Conservation (phyloP, 192 early-diverging fungal species). For the Dimargaris verticillata region DNA sequence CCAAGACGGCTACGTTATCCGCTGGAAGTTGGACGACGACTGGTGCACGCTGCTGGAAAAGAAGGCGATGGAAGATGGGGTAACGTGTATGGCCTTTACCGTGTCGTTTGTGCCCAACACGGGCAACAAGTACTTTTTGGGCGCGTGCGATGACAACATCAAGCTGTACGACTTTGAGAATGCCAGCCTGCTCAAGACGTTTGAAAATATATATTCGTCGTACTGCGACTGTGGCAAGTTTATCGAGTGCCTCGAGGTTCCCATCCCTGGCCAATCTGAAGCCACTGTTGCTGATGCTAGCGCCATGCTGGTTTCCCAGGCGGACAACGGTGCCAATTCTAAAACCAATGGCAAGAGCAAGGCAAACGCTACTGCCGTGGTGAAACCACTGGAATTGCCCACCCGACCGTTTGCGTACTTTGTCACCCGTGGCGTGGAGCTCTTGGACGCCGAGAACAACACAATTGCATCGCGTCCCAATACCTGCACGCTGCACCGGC, state of each 20-base stretch:
- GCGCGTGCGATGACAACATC: conserved; percentile 75
- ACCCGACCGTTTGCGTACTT: conserved; percentile 52
- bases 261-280: conserved; percentile 23
- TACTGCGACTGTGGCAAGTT: conserved; percentile 94
- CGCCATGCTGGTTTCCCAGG: conserved; percentile 1
- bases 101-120: conserved; percentile 85
- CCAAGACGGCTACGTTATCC: conserved; percentile 86
- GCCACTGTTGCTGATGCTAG: conserved; percentile 15
- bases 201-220: conserved; percentile 61
- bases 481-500: conserved; percentile 67
- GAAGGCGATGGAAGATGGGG: conserved; percentile 57
- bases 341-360: too few relatives aligned
- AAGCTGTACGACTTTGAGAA: conserved; percentile 82
- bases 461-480: conserved; percentile 62
- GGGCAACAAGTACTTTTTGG: conserved; percentile 85
- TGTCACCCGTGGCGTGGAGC: conserved; percentile 76
- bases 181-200: conserved; percentile 34
- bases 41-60: conserved; percentile 54
- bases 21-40: conserved; percentile 69
- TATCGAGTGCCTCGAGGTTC: conserved; percentile 49
- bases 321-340: too few relatives aligned
- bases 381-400: background rate
- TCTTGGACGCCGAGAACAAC: conserved; percentile 66
- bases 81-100: conserved; percentile 92
- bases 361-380: too few relatives aligned